Evolutionary conservation across 1,284 basidiomycete species (phyloP).

Genomic region (Fomes fomentarius): DNA sequence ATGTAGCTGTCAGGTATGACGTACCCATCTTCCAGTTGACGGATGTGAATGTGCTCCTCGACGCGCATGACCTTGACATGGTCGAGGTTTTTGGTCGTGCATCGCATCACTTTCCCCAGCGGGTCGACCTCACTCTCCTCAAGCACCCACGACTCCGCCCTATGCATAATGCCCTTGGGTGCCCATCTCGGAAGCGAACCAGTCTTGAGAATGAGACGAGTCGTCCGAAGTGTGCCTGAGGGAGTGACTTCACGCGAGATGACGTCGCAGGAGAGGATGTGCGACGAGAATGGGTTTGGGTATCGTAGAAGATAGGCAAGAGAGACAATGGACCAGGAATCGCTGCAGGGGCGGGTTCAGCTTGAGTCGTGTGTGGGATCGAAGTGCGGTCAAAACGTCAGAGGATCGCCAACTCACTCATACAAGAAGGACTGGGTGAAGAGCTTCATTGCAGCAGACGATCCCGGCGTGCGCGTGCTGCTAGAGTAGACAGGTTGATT

Average conservation of each 20-base stretch:
- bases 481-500: slow-evolving; percentile 8
- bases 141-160: slow-evolving; percentile 84
- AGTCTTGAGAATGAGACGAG: slow-evolving; percentile 89
- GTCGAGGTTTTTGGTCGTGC: slow-evolving; percentile 79
- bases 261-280: slow-evolving; percentile 95
- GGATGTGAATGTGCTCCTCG: slow-evolving; percentile 71
- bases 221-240: slow-evolving; percentile 81
- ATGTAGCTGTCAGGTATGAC: slow-evolving; percentile 27
- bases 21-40: slow-evolving; percentile 66
- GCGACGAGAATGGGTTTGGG: slow-evolving; percentile 94
- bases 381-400: background rate
- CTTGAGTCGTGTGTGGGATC: slow-evolving; percentile 10
- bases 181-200: slow-evolving; percentile 93
- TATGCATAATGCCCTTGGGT: slow-evolving; percentile 75
- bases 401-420: slow-evolving; percentile 58
- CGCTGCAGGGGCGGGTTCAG: slow-evolving; percentile 48
- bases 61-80: slow-evolving; percentile 86
- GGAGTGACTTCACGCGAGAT: slow-evolving; percentile 79
- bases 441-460: slow-evolving; percentile 74
- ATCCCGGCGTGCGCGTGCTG: slow-evolving; percentile 31
- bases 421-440: slow-evolving; percentile 81
- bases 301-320: slow-evolving; percentile 96
- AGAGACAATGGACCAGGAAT: slow-evolving; percentile 90
- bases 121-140: slow-evolving; percentile 92
- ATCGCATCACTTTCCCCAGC: slow-evolving; percentile 66